Evolutionary conservation across 2,329 filamentous ascomycete species (phyloP), one percentile per base, ranked within the genome.

Genomic region (Bipolaris oryzae): DNA sequence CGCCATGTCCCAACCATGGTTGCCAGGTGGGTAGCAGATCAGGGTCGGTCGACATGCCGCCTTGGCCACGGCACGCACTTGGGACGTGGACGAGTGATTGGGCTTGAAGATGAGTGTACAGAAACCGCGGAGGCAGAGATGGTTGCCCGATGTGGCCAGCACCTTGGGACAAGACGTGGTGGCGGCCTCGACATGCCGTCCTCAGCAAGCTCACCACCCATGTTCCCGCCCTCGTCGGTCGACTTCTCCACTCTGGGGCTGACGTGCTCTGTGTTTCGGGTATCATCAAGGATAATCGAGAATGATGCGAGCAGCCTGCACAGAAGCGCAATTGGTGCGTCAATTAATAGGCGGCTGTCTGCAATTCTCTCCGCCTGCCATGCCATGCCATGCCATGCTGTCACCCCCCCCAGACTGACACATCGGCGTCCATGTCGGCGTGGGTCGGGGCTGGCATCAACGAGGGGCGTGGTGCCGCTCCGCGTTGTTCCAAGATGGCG

Each of bases 251-350:
- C 61, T 62, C 59, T 63, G 65, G 60, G 61, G 65, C 62, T 66
- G 69, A 72, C 67, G 66, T 70, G 71, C 69, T 63, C 58, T 60
- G 50, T 52, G 67, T 71, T 68, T 69, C 64, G 67, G 64, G 59
- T 52, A 57, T 60, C 66, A 63, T 45, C 33, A 34, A 5, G 33
- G 33, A 34, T 34, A 34, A 2, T 34, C 41, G 58, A 58, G 52
- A 51, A 59, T 28, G 25, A 28, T 28, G 25, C 43, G 53, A 58
- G 47, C 31, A 37, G 50, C 45, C 47, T 57, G 45, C 37, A 55
- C 39, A 54, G 39, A 50, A 31, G 43, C 60, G 61, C 54, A 58
- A 61, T 65, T 65, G 65, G 57, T 56, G 67, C 59, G 44, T 45
- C 45, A 48, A 50, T 39, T 37, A 61, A 62, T 34, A 28, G 61